Conservation (phyloP, 495 filamentous ascomycete species). For the Penicillium turbatum region DNA sequence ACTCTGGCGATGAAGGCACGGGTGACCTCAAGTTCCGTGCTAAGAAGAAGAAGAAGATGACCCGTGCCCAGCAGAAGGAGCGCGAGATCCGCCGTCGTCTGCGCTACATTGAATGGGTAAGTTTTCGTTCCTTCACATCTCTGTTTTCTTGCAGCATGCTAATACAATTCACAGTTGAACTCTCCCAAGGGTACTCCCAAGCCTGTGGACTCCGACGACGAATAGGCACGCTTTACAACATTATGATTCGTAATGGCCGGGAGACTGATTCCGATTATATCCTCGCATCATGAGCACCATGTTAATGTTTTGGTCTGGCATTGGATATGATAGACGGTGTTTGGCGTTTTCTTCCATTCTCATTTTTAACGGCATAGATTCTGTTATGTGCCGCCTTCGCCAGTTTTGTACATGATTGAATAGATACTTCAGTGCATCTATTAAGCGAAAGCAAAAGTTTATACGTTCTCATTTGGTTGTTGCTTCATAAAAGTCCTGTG, state of each 20-base stretch:
- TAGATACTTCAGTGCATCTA: slow-evolving; percentile 8
- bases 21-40: slow-evolving; percentile 85
- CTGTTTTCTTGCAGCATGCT: slow-evolving; percentile 14
- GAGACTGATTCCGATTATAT: slow-evolving; percentile 14
- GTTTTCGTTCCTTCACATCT: slow-evolving; percentile 25
- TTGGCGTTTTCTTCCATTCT: slow-evolving; percentile 14
- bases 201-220: slow-evolving; percentile 74
- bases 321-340: slow-evolving; percentile 29
- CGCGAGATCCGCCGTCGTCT: slow-evolving; percentile 79
- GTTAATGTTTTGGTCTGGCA: slow-evolving; percentile 21
- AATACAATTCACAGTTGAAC: slow-evolving; percentile 34
- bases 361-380: slow-evolving; percentile 7
- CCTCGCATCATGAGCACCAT: slow-evolving; percentile 23
- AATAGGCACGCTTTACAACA: slow-evolving; percentile 39
- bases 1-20: slow-evolving; percentile 77
- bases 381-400: background rate
- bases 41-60: slow-evolving; percentile 99
- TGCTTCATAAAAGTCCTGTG: background rate
- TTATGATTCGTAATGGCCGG: slow-evolving; percentile 22
- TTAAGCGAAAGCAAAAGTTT: slow-evolving; percentile 9
- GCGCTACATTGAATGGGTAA: slow-evolving; percentile 87
- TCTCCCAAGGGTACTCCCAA: slow-evolving; percentile 72
- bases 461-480: background rate
- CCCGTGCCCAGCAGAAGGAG: slow-evolving; percentile 91
- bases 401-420: slow-evolving; percentile 10